phyloP scores from a whole-genome alignment of 148 eudicot genomes.

The Polygonum maritimum region DNA sequence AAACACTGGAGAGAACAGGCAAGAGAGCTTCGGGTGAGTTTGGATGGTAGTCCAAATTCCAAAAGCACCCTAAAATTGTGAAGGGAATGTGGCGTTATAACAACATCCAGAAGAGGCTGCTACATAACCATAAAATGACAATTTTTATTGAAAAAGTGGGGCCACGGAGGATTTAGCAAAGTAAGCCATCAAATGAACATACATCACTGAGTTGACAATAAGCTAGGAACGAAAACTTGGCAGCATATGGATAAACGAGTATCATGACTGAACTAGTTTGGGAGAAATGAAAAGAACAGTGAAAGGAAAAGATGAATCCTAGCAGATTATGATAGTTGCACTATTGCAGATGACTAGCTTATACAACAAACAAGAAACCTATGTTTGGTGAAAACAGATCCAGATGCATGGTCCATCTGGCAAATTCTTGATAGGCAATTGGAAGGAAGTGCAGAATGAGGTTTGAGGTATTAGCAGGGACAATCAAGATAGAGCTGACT shows the following conservation, averaged over 20 bases:
- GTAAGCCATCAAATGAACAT: background rate
- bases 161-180: background rate
- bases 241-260: constrained; percentile 5
- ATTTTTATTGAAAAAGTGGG: background rate
- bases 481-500: constrained; percentile 18
- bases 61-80: background rate
- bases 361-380: constrained; percentile 19
- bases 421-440: constrained; percentile 20
- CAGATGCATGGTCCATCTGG: constrained; percentile 10
- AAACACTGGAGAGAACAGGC: background rate
- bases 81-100: background rate
- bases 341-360: constrained; percentile 20
- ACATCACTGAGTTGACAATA: constrained; percentile 1
- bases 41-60: no score
- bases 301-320: constrained; percentile 32
- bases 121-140: background rate
- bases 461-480: constrained; percentile 20
- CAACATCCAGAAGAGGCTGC: background rate
- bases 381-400: constrained; percentile 20
- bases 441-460: constrained; percentile 15
- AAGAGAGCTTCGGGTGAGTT: background rate
- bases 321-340: constrained; percentile 15
- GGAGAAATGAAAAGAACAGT: constrained; percentile 6
- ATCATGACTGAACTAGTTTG: background rate
- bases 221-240: background rate